A percentile compares a stretch with the other conserved stretches of the same genome.
Evolutionary conservation across 1,139 yeast species (phyloP).

Genomic region (Candida sp.): DNA sequence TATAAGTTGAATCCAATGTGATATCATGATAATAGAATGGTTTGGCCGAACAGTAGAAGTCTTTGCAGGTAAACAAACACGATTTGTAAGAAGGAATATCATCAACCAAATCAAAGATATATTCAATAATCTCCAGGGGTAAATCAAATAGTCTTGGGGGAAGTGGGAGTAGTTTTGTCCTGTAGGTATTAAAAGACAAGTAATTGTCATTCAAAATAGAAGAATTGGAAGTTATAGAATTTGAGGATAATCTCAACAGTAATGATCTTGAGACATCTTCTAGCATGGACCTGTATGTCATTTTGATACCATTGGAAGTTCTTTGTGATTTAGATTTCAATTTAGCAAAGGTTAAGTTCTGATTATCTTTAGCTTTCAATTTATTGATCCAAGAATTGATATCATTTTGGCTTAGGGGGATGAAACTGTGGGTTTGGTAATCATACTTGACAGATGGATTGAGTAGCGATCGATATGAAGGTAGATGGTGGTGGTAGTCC

Average conservation of each 20-base stretch:
- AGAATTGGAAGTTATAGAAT: neutral
- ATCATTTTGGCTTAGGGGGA: slow-evolving; percentile 38
- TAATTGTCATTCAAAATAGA: neutral
- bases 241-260: slow-evolving; percentile 16
- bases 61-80: slow-evolving; percentile 49
- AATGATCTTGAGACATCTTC: slow-evolving; percentile 35
- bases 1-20: slow-evolving; percentile 59
- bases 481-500: slow-evolving; percentile 35
- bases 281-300: slow-evolving; percentile 42
- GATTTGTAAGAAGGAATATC: slow-evolving; percentile 20
- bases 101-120: slow-evolving; percentile 29
- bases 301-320: slow-evolving; percentile 19
- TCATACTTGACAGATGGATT: slow-evolving; percentile 43
- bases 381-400: slow-evolving; percentile 7
- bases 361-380: neutral
- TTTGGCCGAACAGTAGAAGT: slow-evolving; percentile 51
- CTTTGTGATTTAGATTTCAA: neutral
- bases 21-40: slow-evolving; percentile 54
- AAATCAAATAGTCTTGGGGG: slow-evolving; percentile 17
- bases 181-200: slow-evolving; percentile 3
- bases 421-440: slow-evolving; percentile 36
- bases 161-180: neutral
- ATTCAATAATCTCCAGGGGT: slow-evolving; percentile 35
- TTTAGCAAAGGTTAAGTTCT: slow-evolving; percentile 1
- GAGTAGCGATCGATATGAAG: slow-evolving; percentile 43